These are phyloP conservation scores for Multifurca ochricompacta DNA, from an alignment of 768 basidiomycete species.

Conservation along the genomic window DNA sequence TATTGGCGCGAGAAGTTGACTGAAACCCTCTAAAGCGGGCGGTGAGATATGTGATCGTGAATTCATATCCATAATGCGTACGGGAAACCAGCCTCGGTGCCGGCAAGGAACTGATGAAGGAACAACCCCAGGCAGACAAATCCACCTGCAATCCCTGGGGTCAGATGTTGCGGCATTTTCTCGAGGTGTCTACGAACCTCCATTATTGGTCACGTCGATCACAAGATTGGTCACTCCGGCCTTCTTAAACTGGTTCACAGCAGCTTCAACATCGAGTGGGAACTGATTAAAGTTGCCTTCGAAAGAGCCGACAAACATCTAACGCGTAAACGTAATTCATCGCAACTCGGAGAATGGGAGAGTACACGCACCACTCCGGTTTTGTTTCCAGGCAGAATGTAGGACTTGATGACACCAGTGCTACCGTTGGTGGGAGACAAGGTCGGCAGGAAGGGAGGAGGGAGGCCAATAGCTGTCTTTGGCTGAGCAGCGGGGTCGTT, in stretches of 20 bases:
- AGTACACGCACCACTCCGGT: slow-evolving; percentile 47
- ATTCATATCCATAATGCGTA: slow-evolving; percentile 26
- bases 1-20: slow-evolving; percentile 45
- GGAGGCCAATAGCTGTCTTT: slow-evolving; percentile 37
- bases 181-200: slow-evolving; percentile 34
- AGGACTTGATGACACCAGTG: slow-evolving; percentile 47
- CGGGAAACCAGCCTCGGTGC: slow-evolving; percentile 43
- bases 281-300: slow-evolving; percentile 41
- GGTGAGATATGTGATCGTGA: neutral
- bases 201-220: slow-evolving; percentile 56
- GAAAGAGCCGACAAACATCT: slow-evolving; percentile 61
- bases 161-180: neutral
- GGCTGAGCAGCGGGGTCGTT: neutral
- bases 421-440: slow-evolving; percentile 39
- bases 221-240: slow-evolving; percentile 44
- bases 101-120: slow-evolving; percentile 49
- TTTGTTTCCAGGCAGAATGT: slow-evolving; percentile 44
- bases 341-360: neutral
- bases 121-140: slow-evolving; percentile 56
- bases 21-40: slow-evolving; percentile 42
- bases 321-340: slow-evolving; percentile 1
- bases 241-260: slow-evolving; percentile 38
- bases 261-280: slow-evolving; percentile 42
- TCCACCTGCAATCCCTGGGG: slow-evolving; percentile 32
- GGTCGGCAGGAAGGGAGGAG: slow-evolving; percentile 40